phyloP scores from a whole-genome alignment of 1,284 basidiomycete genomes.

The Baeospora myosura region DNA sequence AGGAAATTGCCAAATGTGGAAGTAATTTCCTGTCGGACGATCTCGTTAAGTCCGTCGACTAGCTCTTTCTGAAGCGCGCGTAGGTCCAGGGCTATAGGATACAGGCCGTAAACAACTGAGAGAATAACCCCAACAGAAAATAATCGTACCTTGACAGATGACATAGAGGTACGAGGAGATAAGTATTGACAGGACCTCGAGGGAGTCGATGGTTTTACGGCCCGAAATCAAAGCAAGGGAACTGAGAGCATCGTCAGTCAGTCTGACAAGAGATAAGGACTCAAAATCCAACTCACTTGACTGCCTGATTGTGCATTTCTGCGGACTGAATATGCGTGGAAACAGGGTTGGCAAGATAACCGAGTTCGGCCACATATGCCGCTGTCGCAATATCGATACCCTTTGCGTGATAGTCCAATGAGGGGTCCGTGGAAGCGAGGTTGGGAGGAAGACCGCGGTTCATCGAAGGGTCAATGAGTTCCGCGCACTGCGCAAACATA shows the following conservation, averaged over 20 bases:
- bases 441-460: constrained; percentile 79
- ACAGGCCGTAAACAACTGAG: constrained; percentile 1
- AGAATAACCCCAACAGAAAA: neutral
- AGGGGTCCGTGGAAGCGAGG: constrained; percentile 74
- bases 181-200: constrained; percentile 71
- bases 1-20: constrained; percentile 38
- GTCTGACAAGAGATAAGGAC: constrained; percentile 1
- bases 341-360: constrained; percentile 77
- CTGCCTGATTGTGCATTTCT: constrained; percentile 83
- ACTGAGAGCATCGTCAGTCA: constrained; percentile 28
- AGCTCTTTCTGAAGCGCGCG: constrained; percentile 68
- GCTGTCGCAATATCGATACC: constrained; percentile 82
- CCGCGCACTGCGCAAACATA: constrained; percentile 77
- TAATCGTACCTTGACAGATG: constrained; percentile 57
- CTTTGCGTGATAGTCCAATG: constrained; percentile 78
- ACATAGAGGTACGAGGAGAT: constrained; percentile 70
- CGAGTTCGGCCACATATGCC: constrained; percentile 75
- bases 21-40: constrained; percentile 45
- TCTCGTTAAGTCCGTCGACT: constrained; percentile 37
- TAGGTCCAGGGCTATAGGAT: constrained; percentile 56
- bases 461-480: constrained; percentile 75
- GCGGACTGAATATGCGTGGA: constrained; percentile 81
- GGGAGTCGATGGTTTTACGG: constrained; percentile 66
- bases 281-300: constrained; percentile 52
- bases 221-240: constrained; percentile 76